These are phyloP conservation scores for Tillandsia fasciculata DNA, from an alignment of 176 grass and related monocot genomes.

Conservation along the genomic window DNA sequence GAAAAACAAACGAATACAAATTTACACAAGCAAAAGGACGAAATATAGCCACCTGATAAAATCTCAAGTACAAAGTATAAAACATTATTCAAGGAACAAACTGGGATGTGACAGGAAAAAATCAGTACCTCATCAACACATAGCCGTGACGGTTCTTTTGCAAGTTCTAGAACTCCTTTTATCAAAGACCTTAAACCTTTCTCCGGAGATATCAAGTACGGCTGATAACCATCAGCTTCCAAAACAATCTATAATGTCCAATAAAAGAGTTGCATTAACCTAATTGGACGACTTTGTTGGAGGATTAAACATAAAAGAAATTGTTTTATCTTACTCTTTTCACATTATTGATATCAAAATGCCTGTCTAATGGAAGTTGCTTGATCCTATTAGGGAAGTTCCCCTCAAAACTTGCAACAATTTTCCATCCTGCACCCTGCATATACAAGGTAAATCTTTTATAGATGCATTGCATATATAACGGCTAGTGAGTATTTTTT, in stretches of 20 bases:
- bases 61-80: neutral
- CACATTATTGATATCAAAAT: conserved; percentile 96
- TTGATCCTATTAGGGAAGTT: conserved; percentile 75
- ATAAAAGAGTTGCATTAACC: conserved; percentile 18
- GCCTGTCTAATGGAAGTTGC: conserved; percentile 63
- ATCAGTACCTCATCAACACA: conserved; percentile 76
- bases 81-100: neutral
- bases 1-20: no score
- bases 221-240: conserved; percentile 81
- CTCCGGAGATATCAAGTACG: conserved; percentile 79
- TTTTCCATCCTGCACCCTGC: conserved; percentile 71
- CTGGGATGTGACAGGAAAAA: neutral
- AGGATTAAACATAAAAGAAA: neutral
- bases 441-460: conserved; percentile 4
- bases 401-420: conserved; percentile 81
- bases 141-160: conserved; percentile 70
- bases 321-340: conserved; percentile 59
- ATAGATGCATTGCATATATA: conserved; percentile 1
- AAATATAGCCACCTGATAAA: neutral
- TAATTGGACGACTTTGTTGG: neutral
- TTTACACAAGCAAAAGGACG: no score
- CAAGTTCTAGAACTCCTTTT: conserved; percentile 64
- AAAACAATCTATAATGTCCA: conserved; percentile 56
- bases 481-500: no score
- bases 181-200: conserved; percentile 76